phyloP scores from a whole-genome alignment of 164 flowering plant genomes.

The Chimonanthus salicifolius region DNA sequence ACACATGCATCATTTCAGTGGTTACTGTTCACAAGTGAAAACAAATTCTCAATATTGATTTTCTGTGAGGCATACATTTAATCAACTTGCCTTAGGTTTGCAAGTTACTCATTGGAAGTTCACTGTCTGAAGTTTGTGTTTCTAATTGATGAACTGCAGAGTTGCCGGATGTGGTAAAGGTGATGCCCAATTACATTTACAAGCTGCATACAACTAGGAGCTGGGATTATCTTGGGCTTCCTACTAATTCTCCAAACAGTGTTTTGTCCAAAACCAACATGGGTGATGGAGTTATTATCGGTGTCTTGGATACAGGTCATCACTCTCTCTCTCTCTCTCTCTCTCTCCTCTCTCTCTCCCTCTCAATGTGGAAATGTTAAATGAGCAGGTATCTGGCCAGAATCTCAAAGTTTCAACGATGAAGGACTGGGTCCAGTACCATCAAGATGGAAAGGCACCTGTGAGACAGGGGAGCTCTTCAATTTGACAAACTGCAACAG shows the following conservation, averaged over 20 bases:
- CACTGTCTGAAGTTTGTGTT: background rate
- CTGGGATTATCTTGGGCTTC: constrained; percentile 79
- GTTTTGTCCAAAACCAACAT: constrained; percentile 39
- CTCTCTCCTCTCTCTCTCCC: background rate
- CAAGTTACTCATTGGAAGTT: too few relatives aligned
- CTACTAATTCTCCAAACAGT: constrained; percentile 35
- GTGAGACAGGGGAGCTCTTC: constrained; percentile 36
- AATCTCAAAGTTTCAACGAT: constrained; percentile 36
- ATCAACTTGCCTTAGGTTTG: too few relatives aligned
- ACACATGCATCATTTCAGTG: too few relatives aligned
- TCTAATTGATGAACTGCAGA: background rate
- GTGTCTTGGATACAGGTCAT: constrained; percentile 67
- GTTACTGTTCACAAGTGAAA: too few relatives aligned
- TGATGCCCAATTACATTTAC: constrained; percentile 43
- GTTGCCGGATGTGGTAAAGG: constrained; percentile 35
- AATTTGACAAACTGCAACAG: constrained; percentile 21
- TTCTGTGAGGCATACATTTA: too few relatives aligned
- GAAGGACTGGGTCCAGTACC: constrained; percentile 42
- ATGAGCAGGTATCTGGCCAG: constrained; percentile 46
- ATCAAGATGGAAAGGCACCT: constrained; percentile 41
- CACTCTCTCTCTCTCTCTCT: background rate
- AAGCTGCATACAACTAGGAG: constrained; percentile 74
- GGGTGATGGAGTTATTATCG: constrained; percentile 32
- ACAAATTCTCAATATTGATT: too few relatives aligned
- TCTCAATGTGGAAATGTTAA: background rate